Conservation (phyloP, 257 asterid genomes). For the Solanum piurae region DNA sequence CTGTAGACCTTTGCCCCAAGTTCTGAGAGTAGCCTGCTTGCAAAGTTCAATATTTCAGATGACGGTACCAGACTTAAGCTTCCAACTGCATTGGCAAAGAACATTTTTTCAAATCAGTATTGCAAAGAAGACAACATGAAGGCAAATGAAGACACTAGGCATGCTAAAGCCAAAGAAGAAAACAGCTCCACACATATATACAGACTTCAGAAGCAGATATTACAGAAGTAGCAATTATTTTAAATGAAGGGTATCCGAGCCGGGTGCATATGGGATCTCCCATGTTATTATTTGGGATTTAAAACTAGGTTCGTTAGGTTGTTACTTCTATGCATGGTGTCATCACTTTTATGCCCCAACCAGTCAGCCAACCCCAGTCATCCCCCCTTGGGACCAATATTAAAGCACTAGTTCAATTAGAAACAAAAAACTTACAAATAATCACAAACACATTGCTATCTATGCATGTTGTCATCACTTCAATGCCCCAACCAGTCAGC, state of each 20-base stretch:
- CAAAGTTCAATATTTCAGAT: slow-evolving; percentile 39
- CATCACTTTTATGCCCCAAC: not conserved
- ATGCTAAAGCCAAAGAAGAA: not conserved
- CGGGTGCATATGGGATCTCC: not conserved
- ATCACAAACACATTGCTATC: not conserved
- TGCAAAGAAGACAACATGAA: not conserved
- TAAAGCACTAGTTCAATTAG: not conserved
- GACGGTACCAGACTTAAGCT: slow-evolving; percentile 35
- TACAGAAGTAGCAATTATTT: not conserved
- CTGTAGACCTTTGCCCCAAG: slow-evolving; percentile 51
- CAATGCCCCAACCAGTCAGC: not conserved
- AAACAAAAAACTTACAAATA: not conserved
- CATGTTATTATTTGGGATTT: not conserved
- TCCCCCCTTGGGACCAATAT: not conserved
- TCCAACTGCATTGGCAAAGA: slow-evolving; percentile 50
- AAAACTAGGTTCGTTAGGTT: not conserved
- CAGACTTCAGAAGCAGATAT: not conserved
- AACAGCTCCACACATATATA: not conserved
- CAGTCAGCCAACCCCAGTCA: not conserved
- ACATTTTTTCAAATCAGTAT: not conserved
- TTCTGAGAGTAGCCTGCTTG: slow-evolving; percentile 48
- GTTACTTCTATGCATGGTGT: not conserved
- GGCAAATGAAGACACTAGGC: not conserved
- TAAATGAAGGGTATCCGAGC: not conserved
- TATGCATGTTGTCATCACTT: not conserved